A percentile compares a stretch with the other conserved stretches of the same genome.
phyloP scores from a whole-genome alignment of 495 filamentous ascomycete genomes.

The Xanthoparmelia taractica region DNA sequence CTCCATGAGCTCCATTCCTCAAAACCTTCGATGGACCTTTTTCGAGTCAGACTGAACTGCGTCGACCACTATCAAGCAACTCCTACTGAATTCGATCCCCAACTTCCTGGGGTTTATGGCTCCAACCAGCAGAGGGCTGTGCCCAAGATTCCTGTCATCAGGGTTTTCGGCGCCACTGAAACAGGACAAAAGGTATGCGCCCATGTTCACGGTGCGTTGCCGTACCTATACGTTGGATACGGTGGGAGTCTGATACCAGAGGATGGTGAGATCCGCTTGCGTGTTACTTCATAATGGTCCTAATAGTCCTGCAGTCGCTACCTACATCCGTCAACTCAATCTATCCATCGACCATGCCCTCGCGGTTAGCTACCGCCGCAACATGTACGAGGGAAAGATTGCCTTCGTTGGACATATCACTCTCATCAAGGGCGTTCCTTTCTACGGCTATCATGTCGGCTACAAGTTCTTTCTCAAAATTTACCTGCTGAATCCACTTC shows the following conservation, averaged over 20 bases:
- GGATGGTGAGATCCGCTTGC: constrained; percentile 49
- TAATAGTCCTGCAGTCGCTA: constrained; percentile 45
- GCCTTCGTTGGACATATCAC: constrained; percentile 83
- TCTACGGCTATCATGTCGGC: constrained; percentile 90
- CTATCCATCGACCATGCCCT: constrained; percentile 79
- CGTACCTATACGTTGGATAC: constrained; percentile 90
- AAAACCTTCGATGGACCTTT: constrained; percentile 48
- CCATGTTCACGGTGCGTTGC: constrained; percentile 92
- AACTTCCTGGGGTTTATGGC: constrained; percentile 51
- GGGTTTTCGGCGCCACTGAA: constrained; percentile 89
- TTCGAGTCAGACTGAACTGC: constrained; percentile 86
- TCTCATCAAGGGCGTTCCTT: constrained; percentile 86
- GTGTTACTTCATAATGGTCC: background rate
- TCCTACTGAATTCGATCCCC: constrained; percentile 75
- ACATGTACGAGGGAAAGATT: constrained; percentile 56
- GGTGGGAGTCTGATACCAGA: constrained; percentile 56
- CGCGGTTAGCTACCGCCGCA: constrained; percentile 70
- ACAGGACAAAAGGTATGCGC: constrained; percentile 94
- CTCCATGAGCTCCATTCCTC: constrained; percentile 3
- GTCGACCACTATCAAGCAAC: constrained; percentile 83
- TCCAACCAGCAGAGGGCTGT: constrained; percentile 43
- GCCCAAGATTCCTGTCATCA: constrained; percentile 75
- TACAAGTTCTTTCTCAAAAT: constrained; percentile 90
- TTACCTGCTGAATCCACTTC: constrained; percentile 76
- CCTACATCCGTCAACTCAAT: constrained; percentile 65